A percentile compares a stretch with the other conserved stretches of the same genome.
Conservation (phyloP, 2,329 filamentous ascomycete species). For the Teratosphaeria nubilosa region DNA sequence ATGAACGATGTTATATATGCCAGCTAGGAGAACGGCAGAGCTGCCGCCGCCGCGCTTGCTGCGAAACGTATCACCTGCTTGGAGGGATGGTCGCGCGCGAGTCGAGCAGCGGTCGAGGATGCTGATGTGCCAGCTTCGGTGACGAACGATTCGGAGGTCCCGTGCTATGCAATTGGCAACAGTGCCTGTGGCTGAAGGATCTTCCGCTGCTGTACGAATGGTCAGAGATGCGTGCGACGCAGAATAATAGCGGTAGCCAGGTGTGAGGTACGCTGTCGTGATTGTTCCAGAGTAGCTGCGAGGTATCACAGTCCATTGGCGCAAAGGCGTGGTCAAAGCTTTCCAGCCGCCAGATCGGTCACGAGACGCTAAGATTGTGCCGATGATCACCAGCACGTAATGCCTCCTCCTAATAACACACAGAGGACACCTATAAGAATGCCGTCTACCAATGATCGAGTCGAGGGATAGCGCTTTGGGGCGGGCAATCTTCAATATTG, state of each 20-base stretch:
- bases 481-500: background rate
- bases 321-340: background rate
- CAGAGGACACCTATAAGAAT: background rate
- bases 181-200: background rate
- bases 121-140: background rate
- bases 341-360: background rate
- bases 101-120: background rate
- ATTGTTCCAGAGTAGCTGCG: background rate
- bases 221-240: background rate
- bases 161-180: background rate
- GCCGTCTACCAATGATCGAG: background rate
- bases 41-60: background rate
- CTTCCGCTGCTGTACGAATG: background rate
- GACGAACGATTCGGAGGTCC: background rate
- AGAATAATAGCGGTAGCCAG: background rate
- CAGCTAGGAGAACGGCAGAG: background rate
- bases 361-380: background rate
- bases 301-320: background rate
- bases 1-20: constrained; percentile 19
- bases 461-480: background rate
- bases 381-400: background rate
- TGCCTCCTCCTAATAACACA: background rate
- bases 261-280: background rate
- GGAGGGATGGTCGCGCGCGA: background rate
- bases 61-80: background rate